Evolutionary conservation across 2,329 filamentous ascomycete species (phyloP), one percentile per base, ranked within the genome.

Genomic region (Fusarium beomiforme): DNA sequence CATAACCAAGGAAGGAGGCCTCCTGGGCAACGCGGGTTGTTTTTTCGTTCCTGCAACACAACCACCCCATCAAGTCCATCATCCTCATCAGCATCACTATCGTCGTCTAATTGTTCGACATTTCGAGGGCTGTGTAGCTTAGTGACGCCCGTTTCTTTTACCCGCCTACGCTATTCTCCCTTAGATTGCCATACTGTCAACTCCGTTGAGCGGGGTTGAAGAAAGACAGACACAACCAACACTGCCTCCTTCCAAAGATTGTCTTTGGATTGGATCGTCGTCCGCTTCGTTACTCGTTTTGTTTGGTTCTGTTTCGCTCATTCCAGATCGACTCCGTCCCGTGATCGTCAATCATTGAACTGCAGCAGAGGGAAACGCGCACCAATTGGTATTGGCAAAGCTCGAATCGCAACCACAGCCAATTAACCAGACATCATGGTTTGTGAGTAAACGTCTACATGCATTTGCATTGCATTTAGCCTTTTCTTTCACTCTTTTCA

Each of bases 1-100:
- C 36, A 24, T 50, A 19, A 43, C 24, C 61, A 64, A 56, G 58
- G 51, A 36, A 69, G 61, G 69, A 71, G 69, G 69, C 69, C 69
- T 71, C 69, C 69, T 71, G 46, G 59, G 37, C 60, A 49, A 67
- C 43, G 33, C 64, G 36, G 47, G 42, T 23, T 66, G 33, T 29
- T 59, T 62, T 43, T 53, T 49, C 33, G 26, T 46, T 67, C 26
- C 57, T 67, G 64, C 64, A 68, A 68, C 63, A 49, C 61, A 67
- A 67, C 62, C 63, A 65, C 43, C 60, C 54, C 34, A 19, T 21
- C 36, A 37, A 63, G 58, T 33, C 61, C 11, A 66, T 41, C 59
- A 50, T 39, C 55, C 51, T 39, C 63, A 63, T 10, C 37, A 63
- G 16, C 43, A 57, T 50, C 63, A 39, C 63, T 64, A 43, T n/a